phyloP scores from a whole-genome alignment of 148 eudicot genomes.

The Rhododendron ovatum region DNA sequence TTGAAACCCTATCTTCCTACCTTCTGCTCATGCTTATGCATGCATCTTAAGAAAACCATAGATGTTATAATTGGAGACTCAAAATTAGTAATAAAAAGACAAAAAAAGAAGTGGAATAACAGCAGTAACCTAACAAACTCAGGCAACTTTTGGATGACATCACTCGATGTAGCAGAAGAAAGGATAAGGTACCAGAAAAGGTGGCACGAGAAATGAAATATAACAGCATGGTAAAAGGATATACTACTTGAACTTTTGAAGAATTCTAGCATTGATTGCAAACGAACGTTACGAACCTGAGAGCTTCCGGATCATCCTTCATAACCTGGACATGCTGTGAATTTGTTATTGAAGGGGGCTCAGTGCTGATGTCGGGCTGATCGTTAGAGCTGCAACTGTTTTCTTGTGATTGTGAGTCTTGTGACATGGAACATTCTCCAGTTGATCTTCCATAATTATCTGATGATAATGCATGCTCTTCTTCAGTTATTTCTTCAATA shows the following conservation, averaged over 20 bases:
- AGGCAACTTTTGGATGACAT: background rate
- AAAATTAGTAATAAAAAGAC: background rate
- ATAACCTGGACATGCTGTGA: constrained; percentile 47
- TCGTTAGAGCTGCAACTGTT: constrained; percentile 25
- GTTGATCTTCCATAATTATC: constrained; percentile 25
- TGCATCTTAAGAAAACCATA: background rate
- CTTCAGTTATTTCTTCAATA: constrained; percentile 87
- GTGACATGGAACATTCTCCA: constrained; percentile 22
- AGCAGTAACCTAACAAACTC: background rate
- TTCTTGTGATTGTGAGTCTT: constrained; percentile 23
- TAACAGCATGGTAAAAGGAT: background rate
- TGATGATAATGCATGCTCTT: constrained; percentile 27
- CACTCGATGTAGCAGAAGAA: background rate
- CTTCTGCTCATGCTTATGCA: background rate
- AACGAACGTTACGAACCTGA: constrained; percentile 66
- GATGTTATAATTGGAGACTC: background rate
- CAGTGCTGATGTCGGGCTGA: constrained; percentile 22
- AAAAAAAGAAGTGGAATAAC: background rate
- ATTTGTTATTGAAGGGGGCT: constrained; percentile 32
- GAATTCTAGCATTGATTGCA: background rate
- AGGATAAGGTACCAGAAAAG: background rate
- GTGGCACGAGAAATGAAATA: background rate
- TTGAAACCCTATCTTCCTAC: background rate
- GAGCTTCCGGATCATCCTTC: constrained; percentile 72
- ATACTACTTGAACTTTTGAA: background rate